Conservation (phyloP, 2,329 filamentous ascomycete species). For the Stromatinia cepivora region DNA sequence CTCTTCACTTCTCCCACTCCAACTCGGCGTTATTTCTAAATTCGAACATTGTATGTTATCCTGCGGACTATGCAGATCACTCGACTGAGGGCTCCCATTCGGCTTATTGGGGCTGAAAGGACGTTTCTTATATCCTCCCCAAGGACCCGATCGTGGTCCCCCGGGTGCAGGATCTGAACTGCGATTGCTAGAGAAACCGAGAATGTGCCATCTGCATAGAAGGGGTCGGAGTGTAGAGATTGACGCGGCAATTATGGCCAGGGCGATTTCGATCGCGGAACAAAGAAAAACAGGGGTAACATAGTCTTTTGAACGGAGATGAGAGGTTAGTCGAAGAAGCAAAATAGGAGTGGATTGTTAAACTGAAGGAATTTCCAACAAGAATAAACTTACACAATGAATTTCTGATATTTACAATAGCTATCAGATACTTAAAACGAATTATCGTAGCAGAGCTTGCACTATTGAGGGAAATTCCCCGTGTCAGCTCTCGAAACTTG, state of each 20-base stretch:
- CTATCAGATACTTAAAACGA: slow-evolving; percentile 9
- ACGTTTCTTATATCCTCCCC: background rate
- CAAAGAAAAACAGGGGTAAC: background rate
- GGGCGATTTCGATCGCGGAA: background rate
- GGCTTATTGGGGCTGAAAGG: too few relatives aligned
- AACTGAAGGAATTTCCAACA: background rate
- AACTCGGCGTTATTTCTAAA: background rate
- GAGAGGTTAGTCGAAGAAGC: background rate
- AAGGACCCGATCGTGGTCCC: background rate
- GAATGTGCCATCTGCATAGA: background rate
- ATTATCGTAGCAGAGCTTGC: slow-evolving; percentile 18
- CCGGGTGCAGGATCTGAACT: background rate
- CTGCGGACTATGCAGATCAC: background rate
- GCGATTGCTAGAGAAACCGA: background rate
- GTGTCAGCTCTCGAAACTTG: background rate
- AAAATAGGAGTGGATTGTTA: too few relatives aligned
- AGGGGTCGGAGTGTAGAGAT: slow-evolving; percentile 14
- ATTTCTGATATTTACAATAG: background rate
- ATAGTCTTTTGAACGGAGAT: background rate
- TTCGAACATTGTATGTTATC: background rate
- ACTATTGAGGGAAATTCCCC: background rate
- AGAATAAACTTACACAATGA: slow-evolving; percentile 6
- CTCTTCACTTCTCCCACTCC: background rate
- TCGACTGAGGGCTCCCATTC: too few relatives aligned
- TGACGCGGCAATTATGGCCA: slow-evolving; percentile 13